Percentiles rank a stretch among this genome's conserved stretches.
These are phyloP conservation scores for Phaffomyces opuntiae DNA, from an alignment of 805 yeast species.

Conservation along the genomic window DNA sequence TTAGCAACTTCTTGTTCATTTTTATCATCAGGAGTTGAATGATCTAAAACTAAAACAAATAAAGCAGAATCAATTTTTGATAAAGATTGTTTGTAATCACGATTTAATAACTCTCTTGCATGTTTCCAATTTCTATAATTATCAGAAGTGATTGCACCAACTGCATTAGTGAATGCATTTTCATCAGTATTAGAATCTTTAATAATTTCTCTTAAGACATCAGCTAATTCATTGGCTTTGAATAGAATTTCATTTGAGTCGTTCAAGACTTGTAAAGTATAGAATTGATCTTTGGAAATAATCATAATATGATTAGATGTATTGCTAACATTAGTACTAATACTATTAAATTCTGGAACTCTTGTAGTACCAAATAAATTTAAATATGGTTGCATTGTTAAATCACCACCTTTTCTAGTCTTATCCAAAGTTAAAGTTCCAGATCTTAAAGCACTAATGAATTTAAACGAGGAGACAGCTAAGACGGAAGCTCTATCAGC, in stretches of 20 bases:
- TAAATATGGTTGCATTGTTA: constrained; percentile 63
- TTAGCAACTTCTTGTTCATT: constrained; percentile 30
- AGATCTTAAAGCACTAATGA: constrained; percentile 50
- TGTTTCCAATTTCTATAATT: constrained; percentile 79
- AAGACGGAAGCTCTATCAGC: constrained; percentile 61
- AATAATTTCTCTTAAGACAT: constrained; percentile 59
- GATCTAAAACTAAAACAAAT: constrained; percentile 76
- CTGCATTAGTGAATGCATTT: constrained; percentile 60
- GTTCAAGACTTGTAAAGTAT: constrained; percentile 81
- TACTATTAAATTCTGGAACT: constrained; percentile 47
- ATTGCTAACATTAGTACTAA: constrained; percentile 63
- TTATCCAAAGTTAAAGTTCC: constrained; percentile 53
- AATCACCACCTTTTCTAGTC: constrained; percentile 40
- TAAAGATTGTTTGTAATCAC: constrained; percentile 30
- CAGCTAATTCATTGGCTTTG: constrained; percentile 57
- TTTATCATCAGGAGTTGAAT: constrained; percentile 53
- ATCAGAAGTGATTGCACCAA: constrained; percentile 85
- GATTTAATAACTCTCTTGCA: constrained; percentile 46
- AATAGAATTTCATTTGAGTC: constrained; percentile 55
- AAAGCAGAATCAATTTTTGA: constrained; percentile 65
- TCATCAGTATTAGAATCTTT: constrained; percentile 58
- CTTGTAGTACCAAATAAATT: constrained; percentile 68
- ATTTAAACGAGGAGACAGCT: constrained; percentile 59
- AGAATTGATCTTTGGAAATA: constrained; percentile 75
- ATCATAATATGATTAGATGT: constrained; percentile 69